Evolutionary conservation across 768 basidiomycete genomes (phyloP).

Genomic region (Tylopilus felleus): DNA sequence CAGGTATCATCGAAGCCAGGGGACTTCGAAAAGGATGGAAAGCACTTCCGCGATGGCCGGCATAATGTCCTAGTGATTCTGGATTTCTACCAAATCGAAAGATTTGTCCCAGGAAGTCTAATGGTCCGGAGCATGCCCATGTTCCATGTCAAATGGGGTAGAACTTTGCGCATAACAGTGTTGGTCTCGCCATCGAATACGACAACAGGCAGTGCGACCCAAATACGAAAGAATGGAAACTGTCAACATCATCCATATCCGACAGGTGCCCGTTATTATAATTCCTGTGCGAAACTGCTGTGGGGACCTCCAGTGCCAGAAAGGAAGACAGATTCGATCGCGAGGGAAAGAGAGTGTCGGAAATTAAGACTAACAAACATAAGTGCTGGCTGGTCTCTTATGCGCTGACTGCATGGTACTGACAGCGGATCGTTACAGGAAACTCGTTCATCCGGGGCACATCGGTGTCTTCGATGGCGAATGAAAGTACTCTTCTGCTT

Average conservation of each 20-base stretch:
- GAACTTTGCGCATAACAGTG: not conserved
- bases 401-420: not conserved
- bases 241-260: constrained; percentile 3
- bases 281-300: constrained; percentile 17
- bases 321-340: constrained; percentile 1
- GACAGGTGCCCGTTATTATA: not conserved
- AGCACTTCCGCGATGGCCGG: constrained; percentile 27
- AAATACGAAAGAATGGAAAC: constrained; percentile 18
- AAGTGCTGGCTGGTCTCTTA: not conserved
- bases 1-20: constrained; percentile 59
- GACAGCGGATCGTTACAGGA: not conserved
- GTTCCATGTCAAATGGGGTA: not conserved
- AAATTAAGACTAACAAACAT: not conserved
- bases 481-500: not conserved
- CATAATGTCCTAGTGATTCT: constrained; percentile 12
- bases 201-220: constrained; percentile 7
- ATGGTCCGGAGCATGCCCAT: not conserved
- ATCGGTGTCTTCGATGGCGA: not conserved
- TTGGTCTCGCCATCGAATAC: not conserved
- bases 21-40: constrained; percentile 59
- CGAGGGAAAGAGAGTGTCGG: not conserved
- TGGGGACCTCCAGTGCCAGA: not conserved
- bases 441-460: not conserved
- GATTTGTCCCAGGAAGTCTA: not conserved
- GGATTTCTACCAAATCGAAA: constrained; percentile 4